phyloP scores from a whole-genome alignment of 2,329 filamentous ascomycete species.

The Colletotrichum sp. region DNA sequence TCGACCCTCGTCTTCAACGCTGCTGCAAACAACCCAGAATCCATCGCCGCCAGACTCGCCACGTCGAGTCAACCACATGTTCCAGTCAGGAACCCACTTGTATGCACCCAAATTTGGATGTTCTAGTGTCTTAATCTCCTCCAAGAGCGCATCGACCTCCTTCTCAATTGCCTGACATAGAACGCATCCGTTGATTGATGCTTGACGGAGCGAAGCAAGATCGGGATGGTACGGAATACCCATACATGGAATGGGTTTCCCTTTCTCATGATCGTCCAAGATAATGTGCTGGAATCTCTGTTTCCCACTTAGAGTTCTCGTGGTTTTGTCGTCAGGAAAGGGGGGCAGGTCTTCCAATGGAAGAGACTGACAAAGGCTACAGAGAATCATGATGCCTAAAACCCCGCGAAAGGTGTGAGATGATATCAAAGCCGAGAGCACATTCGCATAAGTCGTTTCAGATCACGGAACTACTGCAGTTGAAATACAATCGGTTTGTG shows the following conservation, averaged over 20 bases:
- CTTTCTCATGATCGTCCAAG: not conserved
- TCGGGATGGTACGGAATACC: not conserved
- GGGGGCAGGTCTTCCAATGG: not conserved
- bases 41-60: not conserved
- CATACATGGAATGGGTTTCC: not conserved
- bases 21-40: slow-evolving; percentile 1
- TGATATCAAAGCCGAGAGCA: not conserved
- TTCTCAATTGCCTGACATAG: not conserved
- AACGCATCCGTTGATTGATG: not conserved
- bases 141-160: not conserved
- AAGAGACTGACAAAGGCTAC: not conserved
- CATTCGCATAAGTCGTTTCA: not conserved
- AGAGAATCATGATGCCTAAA: not conserved
- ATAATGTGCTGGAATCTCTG: not conserved
- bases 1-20: not conserved
- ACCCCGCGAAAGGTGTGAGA: not conserved
- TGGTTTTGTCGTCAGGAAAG: not conserved
- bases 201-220: slow-evolving; percentile 1
- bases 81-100: not conserved
- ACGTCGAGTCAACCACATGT: slow-evolving; percentile 7
- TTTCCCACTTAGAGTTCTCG: not conserved
- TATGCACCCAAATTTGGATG: not conserved
- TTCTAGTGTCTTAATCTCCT: not conserved
- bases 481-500: not conserved
- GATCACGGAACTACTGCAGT: not conserved